Percentiles rank a stretch among this genome's conserved stretches.
phyloP scores from a whole-genome alignment of 129 eudicot species.

The Chrysanthemum seticuspe region DNA sequence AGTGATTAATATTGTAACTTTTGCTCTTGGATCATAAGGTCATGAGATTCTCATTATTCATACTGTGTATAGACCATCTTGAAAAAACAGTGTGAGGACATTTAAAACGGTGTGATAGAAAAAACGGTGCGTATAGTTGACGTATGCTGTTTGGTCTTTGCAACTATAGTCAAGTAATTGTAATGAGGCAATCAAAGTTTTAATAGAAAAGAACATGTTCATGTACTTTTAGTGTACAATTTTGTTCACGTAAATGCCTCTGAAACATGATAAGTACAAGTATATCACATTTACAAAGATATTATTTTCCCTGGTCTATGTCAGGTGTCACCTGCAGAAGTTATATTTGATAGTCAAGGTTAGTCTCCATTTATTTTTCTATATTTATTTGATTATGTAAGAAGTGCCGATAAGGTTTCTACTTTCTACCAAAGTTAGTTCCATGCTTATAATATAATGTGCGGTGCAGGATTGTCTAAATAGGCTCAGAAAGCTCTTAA shows the following conservation, averaged over 20 bases:
- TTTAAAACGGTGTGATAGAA: no score
- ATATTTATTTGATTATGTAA: constrained; percentile 7
- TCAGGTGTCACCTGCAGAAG: constrained; percentile 94
- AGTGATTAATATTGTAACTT: no score
- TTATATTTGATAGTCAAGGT: constrained; percentile 71
- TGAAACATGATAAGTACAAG: constrained; percentile 11
- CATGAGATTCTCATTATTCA: no score
- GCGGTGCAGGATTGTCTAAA: constrained; percentile 69
- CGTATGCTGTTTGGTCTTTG: constrained; percentile 37
- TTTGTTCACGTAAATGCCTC: neutral
- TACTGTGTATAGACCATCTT: no score
- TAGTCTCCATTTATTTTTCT: constrained; percentile 23
- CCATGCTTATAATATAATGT: constrained; percentile 16
- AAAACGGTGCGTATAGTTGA: no score
- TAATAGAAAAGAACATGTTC: neutral
- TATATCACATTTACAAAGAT: neutral
- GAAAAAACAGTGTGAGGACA: no score
- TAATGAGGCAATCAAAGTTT: neutral
- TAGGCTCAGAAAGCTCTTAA: constrained; percentile 82
- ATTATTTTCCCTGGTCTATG: constrained; percentile 16
- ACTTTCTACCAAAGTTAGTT: constrained; percentile 4
- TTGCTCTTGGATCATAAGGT: no score
- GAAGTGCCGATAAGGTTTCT: neutral
- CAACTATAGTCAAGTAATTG: constrained; percentile 8
- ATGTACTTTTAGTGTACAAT: neutral